phyloP scores from a whole-genome alignment of 2,329 filamentous ascomycete genomes.

The Phaeophleospora eucalypticola region DNA sequence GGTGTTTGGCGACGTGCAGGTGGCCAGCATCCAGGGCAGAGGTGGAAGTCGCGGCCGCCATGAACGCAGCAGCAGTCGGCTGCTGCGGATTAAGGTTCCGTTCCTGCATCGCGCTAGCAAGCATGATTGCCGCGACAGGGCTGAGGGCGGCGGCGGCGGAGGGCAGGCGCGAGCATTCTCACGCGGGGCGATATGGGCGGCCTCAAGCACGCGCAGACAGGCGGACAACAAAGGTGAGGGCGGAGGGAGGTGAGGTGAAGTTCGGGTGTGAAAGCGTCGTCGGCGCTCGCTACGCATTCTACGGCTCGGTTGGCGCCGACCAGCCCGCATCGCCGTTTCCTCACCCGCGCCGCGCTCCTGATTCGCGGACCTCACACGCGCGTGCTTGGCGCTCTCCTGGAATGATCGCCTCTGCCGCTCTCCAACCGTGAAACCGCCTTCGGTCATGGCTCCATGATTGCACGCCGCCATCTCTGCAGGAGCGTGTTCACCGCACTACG shows the following conservation, averaged over 20 bases:
- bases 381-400: neutral
- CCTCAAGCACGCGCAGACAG: neutral
- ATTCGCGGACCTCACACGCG: neutral
- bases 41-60: conserved; percentile 4
- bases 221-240: conserved; percentile 3
- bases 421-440: conserved; percentile 10
- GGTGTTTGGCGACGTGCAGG: conserved; percentile 3
- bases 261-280: no score
- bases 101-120: neutral
- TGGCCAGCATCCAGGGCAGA: neutral
- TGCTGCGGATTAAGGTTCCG: neutral
- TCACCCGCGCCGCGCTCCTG: no score
- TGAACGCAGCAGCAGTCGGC: conserved; percentile 8
- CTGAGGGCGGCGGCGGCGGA: neutral
- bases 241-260: no score
- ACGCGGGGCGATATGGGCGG: neutral
- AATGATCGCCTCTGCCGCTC: conserved; percentile 1
- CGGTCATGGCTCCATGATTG: conserved; percentile 28
- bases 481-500: conserved; percentile 11
- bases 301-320: no score
- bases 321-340: no score
- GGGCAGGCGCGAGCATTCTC: neutral
- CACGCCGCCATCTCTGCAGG: conserved; percentile 22
- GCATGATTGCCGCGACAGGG: neutral
- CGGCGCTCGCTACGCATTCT: no score